Conservation (phyloP, 176 grass and related monocot genomes). For the Poa pratensis region DNA sequence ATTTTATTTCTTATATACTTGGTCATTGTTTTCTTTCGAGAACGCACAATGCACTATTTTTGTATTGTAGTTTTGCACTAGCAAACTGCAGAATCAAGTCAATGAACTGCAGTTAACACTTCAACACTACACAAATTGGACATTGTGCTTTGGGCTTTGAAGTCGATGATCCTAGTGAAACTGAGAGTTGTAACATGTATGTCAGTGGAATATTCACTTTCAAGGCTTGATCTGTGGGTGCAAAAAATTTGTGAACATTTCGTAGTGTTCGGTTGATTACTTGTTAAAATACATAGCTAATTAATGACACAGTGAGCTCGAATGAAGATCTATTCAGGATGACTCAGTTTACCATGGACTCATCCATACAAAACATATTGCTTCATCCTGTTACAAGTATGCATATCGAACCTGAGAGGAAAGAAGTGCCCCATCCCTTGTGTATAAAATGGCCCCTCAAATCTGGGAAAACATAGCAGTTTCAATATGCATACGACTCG, state of each 20-base stretch:
- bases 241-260: background rate
- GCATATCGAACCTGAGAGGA: background rate
- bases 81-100: conserved; percentile 8
- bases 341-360: background rate
- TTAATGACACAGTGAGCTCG: background rate
- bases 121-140: background rate
- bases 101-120: background rate
- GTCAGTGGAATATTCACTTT: background rate
- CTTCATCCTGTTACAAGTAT: background rate
- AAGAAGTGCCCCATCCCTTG: background rate
- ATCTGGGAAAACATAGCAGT: background rate
- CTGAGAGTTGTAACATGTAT: background rate
- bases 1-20: background rate
- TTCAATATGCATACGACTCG: background rate
- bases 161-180: conserved; percentile 18
- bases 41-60: background rate
- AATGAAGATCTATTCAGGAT: background rate
- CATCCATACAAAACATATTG: conserved; percentile 9
- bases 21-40: background rate
- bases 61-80: background rate
- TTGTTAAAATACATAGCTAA: background rate
- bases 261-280: background rate
- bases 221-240: background rate
- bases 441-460: background rate
- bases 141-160: background rate